phyloP scores from a whole-genome alignment of 1,284 basidiomycete species.

The Anthracocystis setariae region DNA sequence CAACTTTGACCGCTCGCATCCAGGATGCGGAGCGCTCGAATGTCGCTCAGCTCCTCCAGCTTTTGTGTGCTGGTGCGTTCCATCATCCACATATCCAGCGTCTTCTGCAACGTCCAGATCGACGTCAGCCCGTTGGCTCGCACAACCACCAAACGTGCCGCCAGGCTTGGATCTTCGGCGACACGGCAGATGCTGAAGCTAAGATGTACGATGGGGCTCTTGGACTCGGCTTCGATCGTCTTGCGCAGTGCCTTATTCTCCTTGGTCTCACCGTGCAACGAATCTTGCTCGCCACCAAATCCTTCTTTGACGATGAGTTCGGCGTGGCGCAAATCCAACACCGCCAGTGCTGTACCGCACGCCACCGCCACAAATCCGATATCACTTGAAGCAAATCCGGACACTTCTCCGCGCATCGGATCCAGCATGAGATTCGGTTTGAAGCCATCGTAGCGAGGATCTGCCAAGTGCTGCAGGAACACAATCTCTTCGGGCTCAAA shows the following conservation, averaged over 20 bases:
- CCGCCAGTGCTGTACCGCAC: constrained; percentile 54
- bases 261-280: constrained; percentile 12
- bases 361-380: constrained; percentile 62
- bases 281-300: constrained; percentile 37
- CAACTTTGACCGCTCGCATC: constrained; percentile 46
- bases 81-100: constrained; percentile 55
- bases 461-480: constrained; percentile 37
- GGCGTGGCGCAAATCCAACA: constrained; percentile 56
- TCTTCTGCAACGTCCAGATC: constrained; percentile 58
- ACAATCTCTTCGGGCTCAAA: constrained; percentile 32
- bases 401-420: constrained; percentile 53
- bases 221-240: constrained; percentile 52
- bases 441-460: constrained; percentile 54
- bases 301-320: constrained; percentile 62
- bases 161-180: constrained; percentile 48
- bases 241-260: constrained; percentile 31
- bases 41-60: constrained; percentile 44
- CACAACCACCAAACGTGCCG: constrained; percentile 55
- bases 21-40: constrained; percentile 37
- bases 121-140: constrained; percentile 54
- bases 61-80: constrained; percentile 36
- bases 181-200: constrained; percentile 56
- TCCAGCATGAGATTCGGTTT: constrained; percentile 60
- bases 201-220: constrained; percentile 48
- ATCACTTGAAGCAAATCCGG: constrained; percentile 49